These are phyloP conservation scores for Jackrogersella minutella DNA, from an alignment of 495 filamentous ascomycete genomes.

Conservation along the genomic window DNA sequence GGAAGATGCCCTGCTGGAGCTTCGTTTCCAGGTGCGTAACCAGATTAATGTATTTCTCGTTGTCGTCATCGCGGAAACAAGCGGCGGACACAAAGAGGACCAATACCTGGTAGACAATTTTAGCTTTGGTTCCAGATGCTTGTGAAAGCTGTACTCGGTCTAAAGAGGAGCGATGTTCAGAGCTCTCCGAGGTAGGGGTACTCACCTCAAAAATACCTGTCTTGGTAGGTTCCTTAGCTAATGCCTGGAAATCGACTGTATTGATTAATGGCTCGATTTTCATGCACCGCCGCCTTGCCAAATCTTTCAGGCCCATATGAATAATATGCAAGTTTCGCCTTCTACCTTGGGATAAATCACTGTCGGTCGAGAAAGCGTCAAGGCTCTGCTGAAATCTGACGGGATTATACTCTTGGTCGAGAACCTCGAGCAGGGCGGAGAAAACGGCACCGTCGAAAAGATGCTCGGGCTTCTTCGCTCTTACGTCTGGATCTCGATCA, in stretches of 20 bases:
- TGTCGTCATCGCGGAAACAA: conserved; percentile 37
- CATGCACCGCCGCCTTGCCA: conserved; percentile 26
- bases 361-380: conserved; percentile 25
- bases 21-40: conserved; percentile 25
- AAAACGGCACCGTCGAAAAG: conserved; percentile 79
- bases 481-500: conserved; percentile 41
- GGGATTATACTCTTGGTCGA: conserved; percentile 64
- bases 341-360: conserved; percentile 26
- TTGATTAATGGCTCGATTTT: conserved; percentile 42
- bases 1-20: conserved; percentile 31
- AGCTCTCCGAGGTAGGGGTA: neutral
- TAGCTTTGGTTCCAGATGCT: neutral
- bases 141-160: neutral
- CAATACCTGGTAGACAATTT: conserved; percentile 29
- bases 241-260: conserved; percentile 37
- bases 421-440: conserved; percentile 67
- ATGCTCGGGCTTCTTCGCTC: conserved; percentile 56
- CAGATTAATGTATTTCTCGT: conserved; percentile 30
- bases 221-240: conserved; percentile 41
- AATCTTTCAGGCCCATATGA: conserved; percentile 38
- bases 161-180: neutral
- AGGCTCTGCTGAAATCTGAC: conserved; percentile 68
- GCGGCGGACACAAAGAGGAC: conserved; percentile 38
- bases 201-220: conserved; percentile 39
- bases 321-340: conserved; percentile 44